Evolutionary conservation across 139 green algal species (phyloP).

Genomic region (Coelastrella sp.): DNA sequence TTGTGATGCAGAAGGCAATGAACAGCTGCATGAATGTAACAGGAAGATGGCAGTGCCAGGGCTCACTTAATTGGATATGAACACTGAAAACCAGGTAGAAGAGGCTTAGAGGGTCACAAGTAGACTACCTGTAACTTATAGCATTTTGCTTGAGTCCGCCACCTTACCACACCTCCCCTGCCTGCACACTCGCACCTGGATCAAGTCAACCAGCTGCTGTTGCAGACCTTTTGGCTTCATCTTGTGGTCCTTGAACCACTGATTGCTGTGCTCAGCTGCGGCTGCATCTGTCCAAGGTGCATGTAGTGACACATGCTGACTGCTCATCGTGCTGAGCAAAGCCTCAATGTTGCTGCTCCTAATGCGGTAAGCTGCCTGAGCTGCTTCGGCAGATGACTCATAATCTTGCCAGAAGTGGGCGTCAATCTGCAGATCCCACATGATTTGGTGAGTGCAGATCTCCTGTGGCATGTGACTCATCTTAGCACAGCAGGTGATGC

Average conservation of each 20-base stretch:
- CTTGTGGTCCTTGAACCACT: not conserved
- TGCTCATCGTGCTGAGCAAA: not conserved
- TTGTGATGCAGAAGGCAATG: too few species aligned
- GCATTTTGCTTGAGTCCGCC: too few species aligned
- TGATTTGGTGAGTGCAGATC: too few species aligned
- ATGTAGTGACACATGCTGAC: not conserved
- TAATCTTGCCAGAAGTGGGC: not conserved
- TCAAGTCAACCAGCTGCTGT: not conserved
- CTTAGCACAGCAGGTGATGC: too few species aligned
- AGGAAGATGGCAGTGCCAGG: too few species aligned
- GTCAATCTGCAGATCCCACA: not conserved
- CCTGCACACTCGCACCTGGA: slow-evolving; percentile 7
- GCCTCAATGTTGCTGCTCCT: not conserved
- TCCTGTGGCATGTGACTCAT: too few species aligned
- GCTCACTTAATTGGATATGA: too few species aligned
- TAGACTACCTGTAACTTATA: too few species aligned
- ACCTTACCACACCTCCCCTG: too few species aligned
- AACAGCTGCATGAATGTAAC: too few species aligned
- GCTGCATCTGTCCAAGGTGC: not conserved
- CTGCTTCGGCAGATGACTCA: not conserved
- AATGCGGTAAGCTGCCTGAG: not conserved
- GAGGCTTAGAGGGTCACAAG: too few species aligned
- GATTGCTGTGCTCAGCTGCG: not conserved
- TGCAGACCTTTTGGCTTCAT: not conserved
- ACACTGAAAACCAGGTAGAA: too few species aligned